phyloP scores from a whole-genome alignment of 345 rosid genomes.

The Carallia brachiata region DNA sequence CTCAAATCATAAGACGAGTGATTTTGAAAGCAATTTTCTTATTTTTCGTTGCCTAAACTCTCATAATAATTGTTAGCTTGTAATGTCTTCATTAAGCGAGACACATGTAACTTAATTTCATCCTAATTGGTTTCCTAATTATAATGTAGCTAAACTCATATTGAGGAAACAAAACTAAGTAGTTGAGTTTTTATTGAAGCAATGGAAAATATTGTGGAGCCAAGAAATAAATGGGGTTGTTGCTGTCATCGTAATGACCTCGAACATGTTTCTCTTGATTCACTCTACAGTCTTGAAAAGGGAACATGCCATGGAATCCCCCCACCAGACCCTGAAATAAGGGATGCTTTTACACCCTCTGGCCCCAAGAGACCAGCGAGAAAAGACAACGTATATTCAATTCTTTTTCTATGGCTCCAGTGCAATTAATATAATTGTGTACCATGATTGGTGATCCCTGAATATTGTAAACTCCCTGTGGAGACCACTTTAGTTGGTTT shows the following conservation, averaged over 20 bases:
- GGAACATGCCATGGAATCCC: constrained; percentile 28
- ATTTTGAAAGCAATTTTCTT: too few relatives aligned
- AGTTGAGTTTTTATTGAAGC: too few relatives aligned
- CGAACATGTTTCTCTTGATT: neutral
- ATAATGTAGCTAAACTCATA: too few relatives aligned
- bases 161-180: too few relatives aligned
- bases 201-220: neutral
- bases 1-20: too few relatives aligned
- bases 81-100: too few relatives aligned
- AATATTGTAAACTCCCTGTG: constrained; percentile 34
- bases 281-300: constrained; percentile 18
- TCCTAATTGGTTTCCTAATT: too few relatives aligned
- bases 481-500: constrained; percentile 41
- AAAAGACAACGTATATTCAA: neutral
- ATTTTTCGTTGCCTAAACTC: too few relatives aligned
- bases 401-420: neutral
- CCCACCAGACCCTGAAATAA: constrained; percentile 38
- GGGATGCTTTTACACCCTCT: constrained; percentile 13
- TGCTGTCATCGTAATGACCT: neutral
- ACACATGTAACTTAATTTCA: too few relatives aligned
- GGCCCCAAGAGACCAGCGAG: neutral
- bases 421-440: neutral
- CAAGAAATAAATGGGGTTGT: neutral
- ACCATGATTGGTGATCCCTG: constrained; percentile 21
- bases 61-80: too few relatives aligned